Evolutionary conservation across 2,329 filamentous ascomycete genomes (phyloP), one percentile per base, ranked within the genome.

Genomic region (Aspergillus sp.): DNA sequence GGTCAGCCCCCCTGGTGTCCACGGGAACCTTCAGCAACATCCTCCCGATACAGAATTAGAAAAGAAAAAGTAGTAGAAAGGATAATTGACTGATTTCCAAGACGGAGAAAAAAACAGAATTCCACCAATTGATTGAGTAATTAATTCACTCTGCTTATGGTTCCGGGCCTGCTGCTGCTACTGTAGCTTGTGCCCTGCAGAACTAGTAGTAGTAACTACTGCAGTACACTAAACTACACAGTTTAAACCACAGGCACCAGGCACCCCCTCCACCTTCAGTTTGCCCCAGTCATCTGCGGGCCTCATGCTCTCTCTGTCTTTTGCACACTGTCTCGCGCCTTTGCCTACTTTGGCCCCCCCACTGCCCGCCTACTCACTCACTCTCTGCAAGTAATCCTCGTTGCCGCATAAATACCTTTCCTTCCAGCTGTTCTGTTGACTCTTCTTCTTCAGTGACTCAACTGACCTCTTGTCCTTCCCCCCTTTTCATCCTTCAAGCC

Each of bases 1-100:
- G 53, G 53, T 55, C 53, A 55, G 39, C 30, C 41, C 53, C 53
- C 53, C 53, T 55, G 53, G 21, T 30, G 39, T 19, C 53, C 53
- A 55, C 53, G 53, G 53, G 53, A 55, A 55, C 53, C 42, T 13
- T 27, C 25, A 27, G 25, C 25, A 27, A 23, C 25, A 15, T 36
- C 32, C 32, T 36, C 32, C 32, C 10, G 10, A 36, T 36, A 36
- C 32, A 36, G 32, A 36, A 2, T 27, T 27, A 27, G 25, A 8
- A 27, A 25, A 25, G 8, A 23, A 44, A 1, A 23, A 21, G 17
- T 21, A 23, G 41, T 13, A 44, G 11, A 23, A 36, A 15, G 32
- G 32, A 36, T 6, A 15, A 13, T 15, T 36, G 32, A 36, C 32
- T 36, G 10, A 15, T 10, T 36, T 36, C 4, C 4, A 0, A 36